Conservation (phyloP, 2,329 filamentous ascomycete species). For the Zelopaecilomyces penicillatus region DNA sequence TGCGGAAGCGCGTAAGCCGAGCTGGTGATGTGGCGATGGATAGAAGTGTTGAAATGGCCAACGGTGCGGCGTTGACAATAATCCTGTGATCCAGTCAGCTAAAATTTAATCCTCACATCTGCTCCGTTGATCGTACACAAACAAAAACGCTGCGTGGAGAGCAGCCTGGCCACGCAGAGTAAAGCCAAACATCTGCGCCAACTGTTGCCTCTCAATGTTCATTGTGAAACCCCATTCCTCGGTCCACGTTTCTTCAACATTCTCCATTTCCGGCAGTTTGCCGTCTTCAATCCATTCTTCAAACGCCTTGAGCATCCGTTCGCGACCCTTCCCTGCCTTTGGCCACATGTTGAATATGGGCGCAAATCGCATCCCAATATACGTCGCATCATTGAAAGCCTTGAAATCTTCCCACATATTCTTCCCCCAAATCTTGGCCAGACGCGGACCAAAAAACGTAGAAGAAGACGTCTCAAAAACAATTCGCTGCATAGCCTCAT, state of each 20-base stretch:
- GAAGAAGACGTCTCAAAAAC: neutral
- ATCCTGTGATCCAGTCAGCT: neutral
- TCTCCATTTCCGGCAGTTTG: neutral
- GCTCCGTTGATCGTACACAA: neutral
- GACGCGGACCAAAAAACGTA: constrained; percentile 3
- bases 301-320: constrained; percentile 2
- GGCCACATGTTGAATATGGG: neutral
- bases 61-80: constrained; percentile 1
- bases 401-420: constrained; percentile 4
- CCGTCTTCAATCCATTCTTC: constrained; percentile 1
- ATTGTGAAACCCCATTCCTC: constrained; percentile 3
- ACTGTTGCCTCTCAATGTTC: constrained; percentile 1
- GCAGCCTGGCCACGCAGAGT: constrained; percentile 2
- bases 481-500: neutral
- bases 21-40: neutral
- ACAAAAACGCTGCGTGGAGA: constrained; percentile 1
- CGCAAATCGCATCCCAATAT: constrained; percentile 1
- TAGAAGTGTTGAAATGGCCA: neutral
- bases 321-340: neutral
- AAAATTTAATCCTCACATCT: neutral
- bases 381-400: constrained; percentile 2
- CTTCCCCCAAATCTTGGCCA: neutral
- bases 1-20: neutral
- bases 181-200: constrained; percentile 1
- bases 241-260: neutral